Percentiles rank a stretch among this genome's conserved stretches.
These are phyloP conservation scores for Vitis rotundifolia DNA, from an alignment of 164 flowering plant species.

Conservation along the genomic window DNA sequence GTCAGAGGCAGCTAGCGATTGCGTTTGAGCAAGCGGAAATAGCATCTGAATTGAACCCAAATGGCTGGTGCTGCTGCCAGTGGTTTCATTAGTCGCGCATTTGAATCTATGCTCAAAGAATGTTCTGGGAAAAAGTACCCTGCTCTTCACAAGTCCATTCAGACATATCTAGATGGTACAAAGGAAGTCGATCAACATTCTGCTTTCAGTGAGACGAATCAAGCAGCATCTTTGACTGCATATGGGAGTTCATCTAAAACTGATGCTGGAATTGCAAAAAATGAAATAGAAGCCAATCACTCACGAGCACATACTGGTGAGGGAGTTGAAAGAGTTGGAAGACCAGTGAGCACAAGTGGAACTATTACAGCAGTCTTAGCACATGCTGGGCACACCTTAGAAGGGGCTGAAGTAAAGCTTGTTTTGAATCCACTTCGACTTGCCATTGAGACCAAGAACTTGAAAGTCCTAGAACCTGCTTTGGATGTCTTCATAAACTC, in stretches of 20 bases:
- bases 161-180: slow-evolving; percentile 53
- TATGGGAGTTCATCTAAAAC: slow-evolving; percentile 41
- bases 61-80: slow-evolving; percentile 91
- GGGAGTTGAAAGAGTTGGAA: slow-evolving; percentile 27
- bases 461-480: slow-evolving; percentile 83
- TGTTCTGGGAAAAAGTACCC: slow-evolving; percentile 71
- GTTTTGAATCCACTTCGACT: slow-evolving; percentile 83
- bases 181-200: slow-evolving; percentile 39
- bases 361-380: slow-evolving; percentile 58
- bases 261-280: slow-evolving; percentile 40
- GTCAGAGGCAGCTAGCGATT: too few relatives aligned
- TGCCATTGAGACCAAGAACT: slow-evolving; percentile 90
- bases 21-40: too few relatives aligned
- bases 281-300: slow-evolving; percentile 32
- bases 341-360: slow-evolving; percentile 29
- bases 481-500: slow-evolving; percentile 99
- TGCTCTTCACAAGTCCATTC: slow-evolving; percentile 71
- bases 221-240: slow-evolving; percentile 29
- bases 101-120: slow-evolving; percentile 91
- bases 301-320: slow-evolving; percentile 25
- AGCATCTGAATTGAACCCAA: slow-evolving; percentile 4
- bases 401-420: slow-evolving; percentile 78
- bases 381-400: slow-evolving; percentile 76
- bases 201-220: slow-evolving; percentile 26
- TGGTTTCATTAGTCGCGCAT: slow-evolving; percentile 77